Evolutionary conservation across 176 grass and related monocot species (phyloP).

Genomic region (Alloteropsis semialata): DNA sequence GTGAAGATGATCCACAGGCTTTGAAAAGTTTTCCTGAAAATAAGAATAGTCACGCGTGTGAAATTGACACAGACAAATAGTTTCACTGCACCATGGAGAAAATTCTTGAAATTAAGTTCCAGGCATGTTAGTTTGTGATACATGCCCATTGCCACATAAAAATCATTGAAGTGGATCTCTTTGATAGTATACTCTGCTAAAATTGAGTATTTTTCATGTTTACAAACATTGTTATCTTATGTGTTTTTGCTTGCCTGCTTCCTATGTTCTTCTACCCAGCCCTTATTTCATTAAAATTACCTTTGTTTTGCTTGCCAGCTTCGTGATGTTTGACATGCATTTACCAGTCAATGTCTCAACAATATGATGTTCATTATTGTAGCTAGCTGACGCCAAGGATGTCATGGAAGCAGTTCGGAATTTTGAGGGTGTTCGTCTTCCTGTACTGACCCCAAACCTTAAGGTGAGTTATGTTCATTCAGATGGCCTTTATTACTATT

Average conservation of each 20-base stretch:
- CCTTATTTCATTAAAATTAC: conserved; percentile 1
- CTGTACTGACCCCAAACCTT: conserved; percentile 87
- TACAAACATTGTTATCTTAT: neutral
- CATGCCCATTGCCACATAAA: neutral
- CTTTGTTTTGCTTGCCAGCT: neutral
- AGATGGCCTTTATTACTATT: neutral
- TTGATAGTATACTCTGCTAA: neutral
- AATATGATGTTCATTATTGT: neutral
- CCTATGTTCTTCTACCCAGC: neutral
- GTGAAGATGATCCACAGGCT: neutral
- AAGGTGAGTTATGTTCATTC: conserved; percentile 47
- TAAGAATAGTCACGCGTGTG: neutral
- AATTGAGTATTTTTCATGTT: neutral
- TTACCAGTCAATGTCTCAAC: neutral
- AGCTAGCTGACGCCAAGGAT: conserved; percentile 86
- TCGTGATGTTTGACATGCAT: neutral
- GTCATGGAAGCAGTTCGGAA: conserved; percentile 73
- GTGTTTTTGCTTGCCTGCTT: neutral
- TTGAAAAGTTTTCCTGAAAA: neutral
- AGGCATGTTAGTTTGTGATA: neutral
- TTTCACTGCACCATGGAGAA: neutral
- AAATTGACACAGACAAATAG: neutral
- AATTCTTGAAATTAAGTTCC: neutral
- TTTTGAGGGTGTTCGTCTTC: conserved; percentile 58
- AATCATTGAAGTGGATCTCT: neutral